These are phyloP conservation scores for Cordyceps cicadae DNA, from an alignment of 2,329 filamentous ascomycete species.

Conservation along the genomic window DNA sequence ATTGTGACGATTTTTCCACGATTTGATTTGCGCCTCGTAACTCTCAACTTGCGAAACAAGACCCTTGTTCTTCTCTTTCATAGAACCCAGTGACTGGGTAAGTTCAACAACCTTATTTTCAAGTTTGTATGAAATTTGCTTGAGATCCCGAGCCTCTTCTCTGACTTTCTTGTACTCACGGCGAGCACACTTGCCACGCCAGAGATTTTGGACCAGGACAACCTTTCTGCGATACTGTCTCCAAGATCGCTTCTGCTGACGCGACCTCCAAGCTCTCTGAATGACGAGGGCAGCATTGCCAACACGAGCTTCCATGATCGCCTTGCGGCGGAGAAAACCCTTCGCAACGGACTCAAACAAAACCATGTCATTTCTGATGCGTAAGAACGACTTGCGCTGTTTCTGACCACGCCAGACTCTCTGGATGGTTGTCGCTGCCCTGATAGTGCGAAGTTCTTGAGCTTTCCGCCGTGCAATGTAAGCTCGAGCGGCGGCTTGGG, in stretches of 20 bases:
- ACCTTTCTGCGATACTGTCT: slow-evolving; percentile 84
- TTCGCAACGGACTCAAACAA: slow-evolving; percentile 84
- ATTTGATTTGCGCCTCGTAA: slow-evolving; percentile 92
- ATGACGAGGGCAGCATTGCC: slow-evolving; percentile 88
- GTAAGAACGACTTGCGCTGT: slow-evolving; percentile 71
- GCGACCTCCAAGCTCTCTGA: slow-evolving; percentile 80
- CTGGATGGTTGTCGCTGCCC: slow-evolving; percentile 89
- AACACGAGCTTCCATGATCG: slow-evolving; percentile 87
- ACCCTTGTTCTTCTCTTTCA: slow-evolving; percentile 91
- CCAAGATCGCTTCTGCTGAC: slow-evolving; percentile 72
- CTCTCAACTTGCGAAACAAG: slow-evolving; percentile 84
- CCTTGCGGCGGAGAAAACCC: slow-evolving; percentile 81
- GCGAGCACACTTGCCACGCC: slow-evolving; percentile 77
- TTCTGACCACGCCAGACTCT: slow-evolving; percentile 90
- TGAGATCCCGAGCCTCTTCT: slow-evolving; percentile 94
- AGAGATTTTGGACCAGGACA: slow-evolving; percentile 82
- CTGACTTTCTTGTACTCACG: slow-evolving; percentile 81
- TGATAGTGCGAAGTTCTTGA: slow-evolving; percentile 72
- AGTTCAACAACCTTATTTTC: slow-evolving; percentile 99
- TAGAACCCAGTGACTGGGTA: slow-evolving; percentile 82
- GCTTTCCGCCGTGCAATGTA: slow-evolving; percentile 69
- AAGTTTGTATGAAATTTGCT: slow-evolving; percentile 98
- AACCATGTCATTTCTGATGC: slow-evolving; percentile 75
- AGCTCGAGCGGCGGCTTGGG: slow-evolving; percentile 72
- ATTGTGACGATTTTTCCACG: slow-evolving; percentile 88